phyloP scores from a whole-genome alignment of 192 early-diverging fungal genomes.

The Rhizophagus clarus region DNA sequence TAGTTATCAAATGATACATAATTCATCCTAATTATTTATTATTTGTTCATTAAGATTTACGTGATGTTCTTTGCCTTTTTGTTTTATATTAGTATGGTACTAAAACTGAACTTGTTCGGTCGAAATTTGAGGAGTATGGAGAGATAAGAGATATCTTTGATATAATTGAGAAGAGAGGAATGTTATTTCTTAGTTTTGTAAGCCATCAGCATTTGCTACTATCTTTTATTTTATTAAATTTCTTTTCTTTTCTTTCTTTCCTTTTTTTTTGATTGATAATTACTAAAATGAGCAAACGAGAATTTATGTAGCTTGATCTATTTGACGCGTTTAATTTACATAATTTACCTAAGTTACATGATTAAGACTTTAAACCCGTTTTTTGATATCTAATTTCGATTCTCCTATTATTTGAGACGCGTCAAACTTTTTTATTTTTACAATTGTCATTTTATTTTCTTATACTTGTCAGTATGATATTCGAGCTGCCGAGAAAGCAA shows the following conservation, averaged over 20 bases:
- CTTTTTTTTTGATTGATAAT: neutral
- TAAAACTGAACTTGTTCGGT: conserved; percentile 39
- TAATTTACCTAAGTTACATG: neutral
- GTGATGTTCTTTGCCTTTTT: neutral
- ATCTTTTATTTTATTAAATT: no score
- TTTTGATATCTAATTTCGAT: neutral
- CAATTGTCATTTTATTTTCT: neutral
- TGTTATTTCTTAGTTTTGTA: conserved; percentile 66
- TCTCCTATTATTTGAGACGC: neutral
- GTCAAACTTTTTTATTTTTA: neutral
- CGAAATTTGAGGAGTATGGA: conserved; percentile 52
- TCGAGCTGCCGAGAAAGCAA: conserved; percentile 52
- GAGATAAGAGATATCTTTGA: conserved; percentile 61
- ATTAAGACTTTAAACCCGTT: neutral
- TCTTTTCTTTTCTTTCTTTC: no score
- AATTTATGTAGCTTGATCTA: neutral
- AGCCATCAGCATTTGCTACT: conserved; percentile 30
- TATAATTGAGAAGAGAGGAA: conserved; percentile 56
- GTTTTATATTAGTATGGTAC: conserved; percentile 41
- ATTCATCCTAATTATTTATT: no score
- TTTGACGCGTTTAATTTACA: neutral
- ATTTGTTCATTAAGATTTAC: neutral
- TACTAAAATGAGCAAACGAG: neutral
- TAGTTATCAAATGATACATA: no score
- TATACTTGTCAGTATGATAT: conserved; percentile 49